Percentiles rank a stretch among this genome's conserved stretches.
Conservation (phyloP, 2,329 filamentous ascomycete genomes). For the Talaromyces sp. region DNA sequence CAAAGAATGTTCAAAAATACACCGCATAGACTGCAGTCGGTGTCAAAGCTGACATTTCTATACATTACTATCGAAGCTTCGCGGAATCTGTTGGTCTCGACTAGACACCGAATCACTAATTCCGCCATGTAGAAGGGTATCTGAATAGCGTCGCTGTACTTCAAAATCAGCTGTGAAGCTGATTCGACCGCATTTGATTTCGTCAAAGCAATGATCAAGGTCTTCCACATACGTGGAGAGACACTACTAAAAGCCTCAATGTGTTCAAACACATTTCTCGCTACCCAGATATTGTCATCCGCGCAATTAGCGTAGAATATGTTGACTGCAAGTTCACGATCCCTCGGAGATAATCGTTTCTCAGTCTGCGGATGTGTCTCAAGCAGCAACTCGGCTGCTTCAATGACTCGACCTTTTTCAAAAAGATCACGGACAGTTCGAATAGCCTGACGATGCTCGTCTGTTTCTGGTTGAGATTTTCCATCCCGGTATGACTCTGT, state of each 20-base stretch:
- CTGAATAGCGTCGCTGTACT: constrained; percentile 24
- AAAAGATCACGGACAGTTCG: constrained; percentile 21
- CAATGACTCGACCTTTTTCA: constrained; percentile 26
- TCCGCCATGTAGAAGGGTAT: constrained; percentile 30
- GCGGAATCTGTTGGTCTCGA: constrained; percentile 35
- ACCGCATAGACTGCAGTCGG: constrained; percentile 31
- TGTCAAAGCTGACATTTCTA: constrained; percentile 28
- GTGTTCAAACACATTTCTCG: constrained; percentile 33
- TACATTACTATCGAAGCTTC: constrained; percentile 35
- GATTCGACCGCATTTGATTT: constrained; percentile 35
- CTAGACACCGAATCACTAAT: constrained; percentile 32
- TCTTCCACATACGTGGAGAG: constrained; percentile 32
- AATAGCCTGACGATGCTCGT: background rate
- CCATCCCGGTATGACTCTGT: constrained; percentile 4
- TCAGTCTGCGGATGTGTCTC: constrained; percentile 21
- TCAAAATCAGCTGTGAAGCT: constrained; percentile 30
- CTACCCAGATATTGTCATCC: constrained; percentile 34
- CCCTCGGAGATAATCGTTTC: constrained; percentile 23
- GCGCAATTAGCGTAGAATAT: constrained; percentile 35
- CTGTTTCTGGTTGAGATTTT: background rate
- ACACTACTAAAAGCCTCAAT: constrained; percentile 30
- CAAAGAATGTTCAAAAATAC: constrained; percentile 36
- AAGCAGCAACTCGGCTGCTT: constrained; percentile 35
- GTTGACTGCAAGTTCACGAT: constrained; percentile 27
- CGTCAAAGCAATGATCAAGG: constrained; percentile 32